Evolutionary conservation across 441 rosid species (phyloP), one percentile per base, ranked within the genome.

Genomic region (Erysimum cheiri): DNA sequence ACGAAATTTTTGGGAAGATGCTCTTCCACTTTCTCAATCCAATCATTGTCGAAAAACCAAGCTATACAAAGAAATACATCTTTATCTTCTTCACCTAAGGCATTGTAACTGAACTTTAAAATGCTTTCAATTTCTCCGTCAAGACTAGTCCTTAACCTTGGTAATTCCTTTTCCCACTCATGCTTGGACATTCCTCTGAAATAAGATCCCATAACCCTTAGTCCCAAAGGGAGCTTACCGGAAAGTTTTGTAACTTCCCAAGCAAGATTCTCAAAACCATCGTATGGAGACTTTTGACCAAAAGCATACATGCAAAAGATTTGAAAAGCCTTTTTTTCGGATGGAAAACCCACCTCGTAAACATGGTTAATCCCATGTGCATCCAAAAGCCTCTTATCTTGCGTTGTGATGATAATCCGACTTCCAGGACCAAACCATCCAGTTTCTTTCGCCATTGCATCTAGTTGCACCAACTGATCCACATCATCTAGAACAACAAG

Each of bases 201-300:
- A 72, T 52, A 75, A 13, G 84, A 79, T 67, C 93, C 93, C 24
- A 82, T 80, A 9, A 88, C 89, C 66, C 78, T 85, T 19, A 86
- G 47, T 37, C 86, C 91, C 69, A 88, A 69, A 0, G 91, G 94
- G 14, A 88, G 64, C 0, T 60, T 61, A 52, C 84, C 88, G 0
- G 75, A 26, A 31, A 80, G 83, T 2, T 35, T 8, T 31, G 83
- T 84, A 36, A 82, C 70, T 63, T 83, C 40, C 77, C 50, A 4
- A 22, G 87, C 74, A 28, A 88, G 71, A 0, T 24, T 36, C 7
- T 64, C 9, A 33, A 80, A 80, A 2, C 74, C 71, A 1, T 75
- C 22, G 6, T 57, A 40, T 7, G 94, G 94, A 14, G 62, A 69
- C 31, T 73, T 77, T 44, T 70, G 84, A 77, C 76, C 57, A 14